Evolutionary conservation across 2,329 filamentous ascomycete species (phyloP), one percentile per base, ranked within the genome.

Genomic region (Aurifilum marmelostoma): DNA sequence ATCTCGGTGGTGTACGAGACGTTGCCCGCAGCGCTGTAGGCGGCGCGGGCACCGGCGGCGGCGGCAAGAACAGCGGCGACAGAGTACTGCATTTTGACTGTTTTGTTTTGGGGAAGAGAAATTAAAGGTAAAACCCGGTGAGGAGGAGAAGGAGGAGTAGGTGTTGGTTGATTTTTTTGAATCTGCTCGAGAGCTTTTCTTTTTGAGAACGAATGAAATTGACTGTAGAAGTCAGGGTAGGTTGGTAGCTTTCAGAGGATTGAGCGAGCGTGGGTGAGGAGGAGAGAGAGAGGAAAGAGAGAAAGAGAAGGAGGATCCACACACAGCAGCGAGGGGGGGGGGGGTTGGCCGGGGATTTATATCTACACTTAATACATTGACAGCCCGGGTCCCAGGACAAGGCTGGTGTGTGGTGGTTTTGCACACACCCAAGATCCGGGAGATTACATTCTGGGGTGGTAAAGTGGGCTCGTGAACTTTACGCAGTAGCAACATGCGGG

Each of bases 31-130:
- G 32, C 52, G 72, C n/a, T 34, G 9, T 72, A 71, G 72, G 79
- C 79, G 72, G 79, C 79, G 72, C 77, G 75, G 74, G 73, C 82
- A 79, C 83, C 84, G 76, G 82, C 81, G 77, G 79, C 83, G 79
- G 84, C 82, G 75, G 85, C 85, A 77, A 85, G 77, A 74, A 86
- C 75, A 78, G 82, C 79, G 76, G 84, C 84, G 78, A 81, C 78
- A 77, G 86, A 79, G 86, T 85, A 89, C 87, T 89, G 87, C 88
- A 90, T 90, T 79, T 88, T 89, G 86, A 83, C 82, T 82, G 78
- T 80, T 34, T 73, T 77, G 78, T 77, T 80, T 81, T 81, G 29
- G 16, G 4, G 78, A 76, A 76, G 78, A 79, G 73, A 71, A 71
- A 9, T 43, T 18, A 43, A 47, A 47, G 21, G n/a, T 34, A 8